Percentiles rank a stretch among this genome's conserved stretches.
phyloP scores from a whole-genome alignment of 2,329 filamentous ascomycete genomes.

The Sporothrix pseudoabietina region DNA sequence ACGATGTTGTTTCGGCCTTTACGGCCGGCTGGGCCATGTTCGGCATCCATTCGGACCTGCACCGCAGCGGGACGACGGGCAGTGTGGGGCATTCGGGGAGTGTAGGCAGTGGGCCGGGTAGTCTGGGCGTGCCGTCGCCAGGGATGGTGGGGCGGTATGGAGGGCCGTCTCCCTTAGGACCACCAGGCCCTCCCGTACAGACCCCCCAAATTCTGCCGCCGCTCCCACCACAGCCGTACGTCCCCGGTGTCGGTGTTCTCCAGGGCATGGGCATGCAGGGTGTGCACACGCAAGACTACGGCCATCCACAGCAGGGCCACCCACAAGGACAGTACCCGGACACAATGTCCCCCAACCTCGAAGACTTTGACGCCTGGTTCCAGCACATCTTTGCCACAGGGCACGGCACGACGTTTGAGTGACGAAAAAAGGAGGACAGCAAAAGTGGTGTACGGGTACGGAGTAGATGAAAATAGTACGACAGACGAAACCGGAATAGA shows the following conservation, averaged over 20 bases:
- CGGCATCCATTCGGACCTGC: constrained; percentile 30
- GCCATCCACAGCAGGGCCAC: background rate
- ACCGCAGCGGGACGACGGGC: background rate
- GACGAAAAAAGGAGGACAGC: background rate
- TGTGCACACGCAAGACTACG: background rate
- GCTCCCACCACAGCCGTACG: background rate
- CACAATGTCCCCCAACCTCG: constrained; percentile 23
- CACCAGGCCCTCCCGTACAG: background rate
- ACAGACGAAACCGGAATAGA: background rate
- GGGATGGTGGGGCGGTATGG: background rate
- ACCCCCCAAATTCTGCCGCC: background rate
- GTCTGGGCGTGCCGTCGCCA: background rate
- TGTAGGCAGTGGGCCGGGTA: background rate
- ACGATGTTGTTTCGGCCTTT: constrained; percentile 33
- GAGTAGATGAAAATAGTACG: background rate
- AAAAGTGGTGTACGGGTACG: background rate
- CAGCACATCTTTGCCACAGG: constrained; percentile 33
- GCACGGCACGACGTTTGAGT: constrained; percentile 23
- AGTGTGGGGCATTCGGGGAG: background rate
- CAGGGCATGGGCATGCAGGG: background rate
- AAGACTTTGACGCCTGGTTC: constrained; percentile 36
- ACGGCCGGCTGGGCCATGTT: constrained; percentile 32
- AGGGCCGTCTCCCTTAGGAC: background rate
- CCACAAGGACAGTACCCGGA: background rate
- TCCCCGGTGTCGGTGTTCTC: background rate